Conservation (phyloP, 2,329 filamentous ascomycete genomes). For the Zymoseptoria pseudotritici region DNA sequence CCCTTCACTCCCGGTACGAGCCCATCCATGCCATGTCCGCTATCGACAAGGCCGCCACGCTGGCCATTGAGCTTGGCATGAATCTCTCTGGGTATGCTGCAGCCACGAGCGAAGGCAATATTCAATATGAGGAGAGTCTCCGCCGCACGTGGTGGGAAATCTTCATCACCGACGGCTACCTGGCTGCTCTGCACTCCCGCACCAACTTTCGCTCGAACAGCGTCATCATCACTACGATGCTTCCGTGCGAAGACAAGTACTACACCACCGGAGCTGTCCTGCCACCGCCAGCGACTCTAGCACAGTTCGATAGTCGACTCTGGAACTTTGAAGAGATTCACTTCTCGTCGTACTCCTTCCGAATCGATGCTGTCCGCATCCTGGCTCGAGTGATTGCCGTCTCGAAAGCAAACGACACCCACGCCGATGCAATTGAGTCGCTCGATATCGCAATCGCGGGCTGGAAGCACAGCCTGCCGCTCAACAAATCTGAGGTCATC, state of each 20-base stretch:
- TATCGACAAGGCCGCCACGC: slow-evolving; percentile 58
- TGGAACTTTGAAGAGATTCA: slow-evolving; percentile 62
- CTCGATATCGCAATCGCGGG: slow-evolving; percentile 59
- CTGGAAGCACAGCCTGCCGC: slow-evolving; percentile 73
- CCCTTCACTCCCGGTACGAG: slow-evolving; percentile 68
- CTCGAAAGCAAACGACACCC: slow-evolving; percentile 26
- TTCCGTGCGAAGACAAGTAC: slow-evolving; percentile 78
- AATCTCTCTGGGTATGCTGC: slow-evolving; percentile 62
- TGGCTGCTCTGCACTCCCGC: slow-evolving; percentile 69
- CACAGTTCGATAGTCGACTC: slow-evolving; percentile 70
- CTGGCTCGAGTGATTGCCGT: slow-evolving; percentile 63
- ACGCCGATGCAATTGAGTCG: slow-evolving; percentile 41
- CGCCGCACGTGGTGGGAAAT: slow-evolving; percentile 86
- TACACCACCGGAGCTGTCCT: slow-evolving; percentile 43
- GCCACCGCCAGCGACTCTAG: slow-evolving; percentile 50
- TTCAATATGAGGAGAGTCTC: slow-evolving; percentile 72
- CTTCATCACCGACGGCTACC: slow-evolving; percentile 75
- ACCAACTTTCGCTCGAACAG: slow-evolving; percentile 65
- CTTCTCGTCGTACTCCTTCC: slow-evolving; percentile 81
- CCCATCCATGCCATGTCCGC: slow-evolving; percentile 61
- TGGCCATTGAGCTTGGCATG: slow-evolving; percentile 70
- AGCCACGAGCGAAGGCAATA: slow-evolving; percentile 55
- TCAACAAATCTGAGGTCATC: slow-evolving; percentile 62
- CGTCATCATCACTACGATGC: slow-evolving; percentile 57
- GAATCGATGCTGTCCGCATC: slow-evolving; percentile 72